Evolutionary conservation across 225 moss, liverwort and hornwort genomes (phyloP).

Genomic region (Asterella californica): DNA sequence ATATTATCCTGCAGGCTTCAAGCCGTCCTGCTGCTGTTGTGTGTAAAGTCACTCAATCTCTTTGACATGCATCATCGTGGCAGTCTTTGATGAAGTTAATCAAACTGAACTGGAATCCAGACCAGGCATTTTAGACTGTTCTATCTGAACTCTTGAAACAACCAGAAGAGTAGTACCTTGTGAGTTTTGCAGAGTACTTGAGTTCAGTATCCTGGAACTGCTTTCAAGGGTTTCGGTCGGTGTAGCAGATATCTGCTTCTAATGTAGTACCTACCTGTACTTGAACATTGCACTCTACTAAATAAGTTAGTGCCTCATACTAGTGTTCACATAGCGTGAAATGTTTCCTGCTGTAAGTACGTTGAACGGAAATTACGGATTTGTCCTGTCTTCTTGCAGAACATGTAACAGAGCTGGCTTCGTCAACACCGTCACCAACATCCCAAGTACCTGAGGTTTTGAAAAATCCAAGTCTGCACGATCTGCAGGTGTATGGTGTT

Average conservation of each 20-base stretch:
- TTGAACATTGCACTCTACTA: too few species aligned
- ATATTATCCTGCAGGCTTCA: neutral
- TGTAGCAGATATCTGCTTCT: too few species aligned
- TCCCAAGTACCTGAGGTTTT: conserved; percentile 57
- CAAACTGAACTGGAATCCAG: too few species aligned
- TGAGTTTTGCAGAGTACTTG: too few species aligned
- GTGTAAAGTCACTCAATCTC: neutral
- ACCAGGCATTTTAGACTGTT: too few species aligned
- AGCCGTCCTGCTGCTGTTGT: neutral
- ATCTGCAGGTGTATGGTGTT: conserved; percentile 89
- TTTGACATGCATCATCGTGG: neutral
- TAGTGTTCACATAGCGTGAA: neutral
- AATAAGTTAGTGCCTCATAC: neutral
- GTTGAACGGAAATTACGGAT: neutral
- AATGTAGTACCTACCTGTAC: too few species aligned
- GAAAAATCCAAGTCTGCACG: conserved; percentile 79
- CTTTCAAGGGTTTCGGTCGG: too few species aligned
- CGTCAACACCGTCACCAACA: conserved; percentile 63
- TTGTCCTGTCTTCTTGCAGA: conserved; percentile 37
- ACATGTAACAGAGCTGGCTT: conserved; percentile 61
- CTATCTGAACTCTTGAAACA: too few species aligned
- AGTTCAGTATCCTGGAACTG: too few species aligned
- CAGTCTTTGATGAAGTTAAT: too few species aligned
- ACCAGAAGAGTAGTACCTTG: too few species aligned
- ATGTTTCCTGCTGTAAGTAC: neutral